Evolutionary conservation across 768 basidiomycete genomes (phyloP).

Genomic region (Suillus fuscotomentosus): DNA sequence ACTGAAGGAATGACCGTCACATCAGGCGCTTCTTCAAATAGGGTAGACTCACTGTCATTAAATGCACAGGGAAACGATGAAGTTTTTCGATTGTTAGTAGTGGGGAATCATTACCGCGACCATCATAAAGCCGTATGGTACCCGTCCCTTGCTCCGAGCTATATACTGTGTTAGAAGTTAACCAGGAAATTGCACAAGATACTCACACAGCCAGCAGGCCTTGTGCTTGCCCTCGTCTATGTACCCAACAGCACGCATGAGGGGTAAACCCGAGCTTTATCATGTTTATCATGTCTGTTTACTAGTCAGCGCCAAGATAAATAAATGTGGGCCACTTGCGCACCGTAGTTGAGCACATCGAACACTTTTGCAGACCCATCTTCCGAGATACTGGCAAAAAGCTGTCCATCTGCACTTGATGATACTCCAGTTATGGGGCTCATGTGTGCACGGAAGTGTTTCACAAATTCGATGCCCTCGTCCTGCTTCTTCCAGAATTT

Average conservation of each 20-base stretch:
- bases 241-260: conserved; percentile 93
- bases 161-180: conserved; percentile 19
- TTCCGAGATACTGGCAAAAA: conserved; percentile 90
- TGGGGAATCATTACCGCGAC: conserved; percentile 78
- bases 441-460: conserved; percentile 94
- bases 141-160: conserved; percentile 81
- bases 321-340: conserved; percentile 25
- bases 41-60: conserved; percentile 71
- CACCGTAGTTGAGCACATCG: conserved; percentile 97
- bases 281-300: conserved; percentile 97
- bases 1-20: conserved; percentile 45
- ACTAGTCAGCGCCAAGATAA: background rate
- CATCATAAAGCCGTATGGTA: conserved; percentile 87
- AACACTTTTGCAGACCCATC: conserved; percentile 94
- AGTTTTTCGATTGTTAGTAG: conserved; percentile 74
- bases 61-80: conserved; percentile 86
- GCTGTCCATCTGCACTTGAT: conserved; percentile 86
- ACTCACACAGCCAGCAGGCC: conserved; percentile 84
- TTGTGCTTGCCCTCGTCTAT: conserved; percentile 83
- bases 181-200: background rate
- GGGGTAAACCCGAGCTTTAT: conserved; percentile 86
- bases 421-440: conserved; percentile 76
- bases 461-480: conserved; percentile 94
- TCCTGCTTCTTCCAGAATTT: conserved; percentile 99
- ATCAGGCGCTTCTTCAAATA: background rate